Evolutionary conservation across 768 basidiomycete genomes (phyloP).

Genomic region (Podaxis rugospora): DNA sequence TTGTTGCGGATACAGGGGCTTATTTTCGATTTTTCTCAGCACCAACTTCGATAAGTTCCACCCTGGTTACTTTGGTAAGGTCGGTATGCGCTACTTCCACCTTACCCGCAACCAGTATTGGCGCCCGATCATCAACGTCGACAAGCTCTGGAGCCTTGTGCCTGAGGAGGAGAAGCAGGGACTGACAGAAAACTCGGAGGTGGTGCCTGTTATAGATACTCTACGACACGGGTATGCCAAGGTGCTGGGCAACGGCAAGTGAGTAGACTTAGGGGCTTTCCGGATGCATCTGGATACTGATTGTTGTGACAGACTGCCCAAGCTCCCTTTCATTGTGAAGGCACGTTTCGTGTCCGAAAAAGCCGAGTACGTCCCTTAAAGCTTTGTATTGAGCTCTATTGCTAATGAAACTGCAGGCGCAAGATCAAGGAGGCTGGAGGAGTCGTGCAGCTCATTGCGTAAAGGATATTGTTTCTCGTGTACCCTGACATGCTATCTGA

Average conservation of each 20-base stretch:
- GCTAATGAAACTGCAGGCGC: slow-evolving; percentile 25
- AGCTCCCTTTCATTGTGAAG: slow-evolving; percentile 95
- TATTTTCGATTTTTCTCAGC: slow-evolving; percentile 31
- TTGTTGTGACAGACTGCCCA: slow-evolving; percentile 57
- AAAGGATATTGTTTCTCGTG: slow-evolving; percentile 28
- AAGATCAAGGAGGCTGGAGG: slow-evolving; percentile 95
- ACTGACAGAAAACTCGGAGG: slow-evolving; percentile 64
- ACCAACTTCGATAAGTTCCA: slow-evolving; percentile 99
- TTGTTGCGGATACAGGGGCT: background rate
- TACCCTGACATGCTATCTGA: slow-evolving; percentile 23
- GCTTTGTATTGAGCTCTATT: background rate
- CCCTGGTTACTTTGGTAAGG: slow-evolving; percentile 99
- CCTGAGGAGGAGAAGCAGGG: slow-evolving; percentile 80
- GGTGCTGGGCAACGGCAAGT: slow-evolving; percentile 92
- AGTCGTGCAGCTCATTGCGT: slow-evolving; percentile 91
- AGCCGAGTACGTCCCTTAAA: slow-evolving; percentile 57
- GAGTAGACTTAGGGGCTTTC: slow-evolving; percentile 25
- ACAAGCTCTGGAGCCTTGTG: slow-evolving; percentile 93
- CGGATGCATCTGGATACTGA: background rate
- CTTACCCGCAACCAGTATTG: slow-evolving; percentile 86
- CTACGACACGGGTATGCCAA: slow-evolving; percentile 84
- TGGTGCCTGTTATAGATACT: slow-evolving; percentile 95
- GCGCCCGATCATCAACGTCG: slow-evolving; percentile 97
- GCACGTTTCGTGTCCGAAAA: slow-evolving; percentile 89
- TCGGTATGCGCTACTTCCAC: slow-evolving; percentile 99